A percentile compares a stretch with the other conserved stretches of the same genome.
Conservation (phyloP, 371 early-diverging fungal genomes). For the Mycotypha africana region DNA sequence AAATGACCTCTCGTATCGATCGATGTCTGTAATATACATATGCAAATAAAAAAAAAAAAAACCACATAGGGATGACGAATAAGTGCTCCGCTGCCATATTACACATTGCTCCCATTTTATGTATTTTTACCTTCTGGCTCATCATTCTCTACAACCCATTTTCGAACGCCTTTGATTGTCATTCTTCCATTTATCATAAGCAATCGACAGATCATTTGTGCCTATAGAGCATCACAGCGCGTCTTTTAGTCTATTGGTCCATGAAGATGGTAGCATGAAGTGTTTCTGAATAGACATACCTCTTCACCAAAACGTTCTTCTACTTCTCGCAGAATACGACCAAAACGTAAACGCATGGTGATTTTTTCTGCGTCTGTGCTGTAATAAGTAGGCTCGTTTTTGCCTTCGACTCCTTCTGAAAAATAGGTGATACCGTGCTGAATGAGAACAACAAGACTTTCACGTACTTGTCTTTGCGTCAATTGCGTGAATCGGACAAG, state of each 20-base stretch:
- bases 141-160: conserved; percentile 24
- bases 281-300: conserved; percentile 30
- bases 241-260: too few species aligned
- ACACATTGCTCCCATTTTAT: too few species aligned
- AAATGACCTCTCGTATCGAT: conserved; percentile 36
- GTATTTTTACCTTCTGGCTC: too few species aligned
- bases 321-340: conserved; percentile 54
- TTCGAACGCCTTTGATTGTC: conserved; percentile 21
- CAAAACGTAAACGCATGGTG: conserved; percentile 62
- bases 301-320: conserved; percentile 62
- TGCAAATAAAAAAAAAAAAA: not conserved
- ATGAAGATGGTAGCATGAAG: too few species aligned
- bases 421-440: conserved; percentile 38
- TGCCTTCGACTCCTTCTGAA: conserved; percentile 51
- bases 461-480: conserved; percentile 29
- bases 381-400: conserved; percentile 63
- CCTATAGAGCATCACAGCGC: conserved; percentile 9
- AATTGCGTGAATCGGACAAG: conserved; percentile 33
- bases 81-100: too few species aligned
- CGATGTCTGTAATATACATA: too few species aligned
- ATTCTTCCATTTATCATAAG: conserved; percentile 32
- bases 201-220: conserved; percentile 19
- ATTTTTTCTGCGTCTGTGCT: conserved; percentile 47
- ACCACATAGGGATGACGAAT: too few species aligned
- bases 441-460: conserved; percentile 34